Evolutionary conservation across 2,329 filamentous ascomycete genomes (phyloP).

Genomic region (Curvularia eragrostidis): DNA sequence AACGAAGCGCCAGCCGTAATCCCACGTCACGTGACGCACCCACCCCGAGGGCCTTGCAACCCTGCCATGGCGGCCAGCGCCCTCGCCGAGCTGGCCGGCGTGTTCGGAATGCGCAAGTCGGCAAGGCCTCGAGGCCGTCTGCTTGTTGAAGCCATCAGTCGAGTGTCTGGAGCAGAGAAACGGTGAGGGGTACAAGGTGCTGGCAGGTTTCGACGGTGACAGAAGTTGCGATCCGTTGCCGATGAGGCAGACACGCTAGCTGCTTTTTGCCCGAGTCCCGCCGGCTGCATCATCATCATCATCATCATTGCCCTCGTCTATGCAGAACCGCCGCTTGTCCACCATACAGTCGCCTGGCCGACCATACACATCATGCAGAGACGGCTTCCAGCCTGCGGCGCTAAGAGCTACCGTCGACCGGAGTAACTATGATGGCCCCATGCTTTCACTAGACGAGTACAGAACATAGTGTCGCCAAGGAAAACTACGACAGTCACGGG

Average conservation of each 20-base stretch:
- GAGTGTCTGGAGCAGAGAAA: constrained; percentile 15
- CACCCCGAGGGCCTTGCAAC: constrained; percentile 5
- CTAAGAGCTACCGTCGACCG: neutral
- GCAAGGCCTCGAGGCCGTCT: neutral
- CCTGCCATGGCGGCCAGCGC: constrained; percentile 5
- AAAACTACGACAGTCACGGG: constrained; percentile 1
- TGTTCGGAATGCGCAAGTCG: neutral
- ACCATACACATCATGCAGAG: neutral
- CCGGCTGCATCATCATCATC: constrained; percentile 14
- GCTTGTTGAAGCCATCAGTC: neutral
- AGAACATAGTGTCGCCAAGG: neutral
- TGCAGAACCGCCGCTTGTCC: neutral
- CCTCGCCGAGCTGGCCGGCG: constrained; percentile 9
- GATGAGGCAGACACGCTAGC: constrained; percentile 25
- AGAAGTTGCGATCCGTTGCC: constrained; percentile 31
- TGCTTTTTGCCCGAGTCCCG: constrained; percentile 23
- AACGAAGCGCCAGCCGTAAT: constrained; percentile 26
- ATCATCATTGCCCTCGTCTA: neutral
- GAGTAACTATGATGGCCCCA: neutral
- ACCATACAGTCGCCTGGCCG: neutral
- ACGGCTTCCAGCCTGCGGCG: neutral
- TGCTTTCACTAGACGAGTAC: neutral
- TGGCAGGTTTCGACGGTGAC: constrained; percentile 31
- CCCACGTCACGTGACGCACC: constrained; percentile 22
- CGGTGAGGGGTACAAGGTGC: constrained; percentile 32